Evolutionary conservation across 2,329 filamentous ascomycete genomes (phyloP).

Genomic region (Microsporum audouinii): DNA sequence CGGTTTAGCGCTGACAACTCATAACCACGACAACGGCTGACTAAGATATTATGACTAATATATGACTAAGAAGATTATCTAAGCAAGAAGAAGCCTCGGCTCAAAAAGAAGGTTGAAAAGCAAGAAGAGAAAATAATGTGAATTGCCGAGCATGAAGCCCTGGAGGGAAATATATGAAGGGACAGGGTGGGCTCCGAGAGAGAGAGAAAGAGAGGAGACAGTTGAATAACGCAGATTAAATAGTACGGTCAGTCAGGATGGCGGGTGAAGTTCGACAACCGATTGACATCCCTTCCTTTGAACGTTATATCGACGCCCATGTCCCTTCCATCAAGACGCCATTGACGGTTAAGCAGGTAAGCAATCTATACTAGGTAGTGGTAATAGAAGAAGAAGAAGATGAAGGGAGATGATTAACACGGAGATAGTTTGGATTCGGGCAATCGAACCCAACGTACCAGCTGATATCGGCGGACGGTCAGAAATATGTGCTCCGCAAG

Average conservation of each 20-base stretch:
- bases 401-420: not conserved
- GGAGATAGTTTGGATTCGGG: slow-evolving; percentile 78
- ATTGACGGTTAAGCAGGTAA: slow-evolving; percentile 77
- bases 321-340: slow-evolving; percentile 78
- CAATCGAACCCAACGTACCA: slow-evolving; percentile 97
- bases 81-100: not conserved
- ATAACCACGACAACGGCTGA: not conserved
- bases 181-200: not conserved
- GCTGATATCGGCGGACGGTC: slow-evolving; percentile 58
- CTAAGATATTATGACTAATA: not conserved
- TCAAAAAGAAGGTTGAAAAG: not conserved
- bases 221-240: not conserved
- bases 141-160: not conserved
- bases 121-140: not conserved
- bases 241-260: slow-evolving; percentile 41
- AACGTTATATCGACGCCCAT: slow-evolving; percentile 63
- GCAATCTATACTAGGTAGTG: too few relatives aligned
- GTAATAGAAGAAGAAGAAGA: too few relatives aligned
- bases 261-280: slow-evolving; percentile 81
- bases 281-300: slow-evolving; percentile 69
- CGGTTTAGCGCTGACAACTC: slow-evolving; percentile 28
- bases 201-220: too few relatives aligned
- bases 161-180: not conserved
- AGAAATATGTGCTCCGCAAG: slow-evolving; percentile 83
- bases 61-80: not conserved